Evolutionary conservation across 2,329 filamentous ascomycete species (phyloP), one percentile per base, ranked within the genome.

Genomic region (Aureobasidium leucospermi): DNA sequence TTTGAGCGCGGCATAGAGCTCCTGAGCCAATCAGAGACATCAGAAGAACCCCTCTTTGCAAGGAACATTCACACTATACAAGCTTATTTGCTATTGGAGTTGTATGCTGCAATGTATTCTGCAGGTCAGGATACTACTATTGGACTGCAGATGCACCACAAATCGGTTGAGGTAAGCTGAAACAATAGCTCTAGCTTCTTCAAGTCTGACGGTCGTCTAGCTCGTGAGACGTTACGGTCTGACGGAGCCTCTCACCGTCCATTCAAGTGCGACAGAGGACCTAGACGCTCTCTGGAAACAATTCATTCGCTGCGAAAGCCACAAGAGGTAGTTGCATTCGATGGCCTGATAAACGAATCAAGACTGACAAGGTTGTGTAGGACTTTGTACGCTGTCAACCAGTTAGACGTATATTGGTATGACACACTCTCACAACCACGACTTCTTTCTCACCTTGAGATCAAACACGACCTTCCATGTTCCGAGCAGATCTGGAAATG

Each of bases 361-460:
- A 39, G 36, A 39, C 11, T 42, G 5, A 42, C 39, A 42, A 42
- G n/a, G 6, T 19, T 9, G 1, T 9, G 15, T 19, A 42, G 75
- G 16, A 77, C 75, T 0, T 59, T 74, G 4, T 75, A 76, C 53
- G 73, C 75, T 9, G 68, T 74, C 0, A 75, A 77, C 61, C 75
- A 78, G 58, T 68, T 77, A 29, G 75, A 78, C 59, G 69, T 75
- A 0, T 62, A 76, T 2, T 77, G 74, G 73, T 77, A 78, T 60
- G 74, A 77, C 52, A 69, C 76, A 52, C 65, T 77, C 10, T 74
- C 71, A 1, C 67, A 74, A 15, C 72, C 72, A 6, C 68, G 72
- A 5, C 67, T 64, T 7, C 63, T 75, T 13, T 74, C 73, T 0
- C 69, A 78, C 45, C 66, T 77, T 3, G 76, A 78, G 65, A 72